Conservation (phyloP, 305 asterid genomes). For the Fraxinus angustifolia region DNA sequence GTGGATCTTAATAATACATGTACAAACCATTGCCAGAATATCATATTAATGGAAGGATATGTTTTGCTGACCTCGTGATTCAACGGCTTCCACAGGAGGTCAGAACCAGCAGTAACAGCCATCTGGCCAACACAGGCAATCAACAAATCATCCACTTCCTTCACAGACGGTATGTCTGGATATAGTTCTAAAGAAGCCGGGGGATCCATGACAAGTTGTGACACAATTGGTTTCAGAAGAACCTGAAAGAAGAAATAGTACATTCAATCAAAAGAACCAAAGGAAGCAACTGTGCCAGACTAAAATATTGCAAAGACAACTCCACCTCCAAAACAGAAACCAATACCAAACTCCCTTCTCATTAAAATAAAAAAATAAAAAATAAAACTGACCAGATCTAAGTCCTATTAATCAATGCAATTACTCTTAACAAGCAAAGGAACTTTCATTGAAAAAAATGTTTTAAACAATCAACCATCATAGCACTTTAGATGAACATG, state of each 20-base stretch:
- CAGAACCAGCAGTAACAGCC: conserved; percentile 92
- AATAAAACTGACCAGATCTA: not conserved
- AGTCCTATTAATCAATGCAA: not conserved
- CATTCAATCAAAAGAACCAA: not conserved
- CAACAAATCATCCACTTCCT: conserved; percentile 67
- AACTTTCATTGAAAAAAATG: not conserved
- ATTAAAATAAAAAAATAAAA: not conserved
- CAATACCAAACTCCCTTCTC: not conserved
- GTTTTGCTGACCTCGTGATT: conserved; percentile 69
- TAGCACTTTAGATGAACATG: not conserved
- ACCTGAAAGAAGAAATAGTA: conserved; percentile 42
- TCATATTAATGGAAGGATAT: not conserved
- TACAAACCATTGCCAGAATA: not conserved
- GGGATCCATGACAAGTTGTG: conserved; percentile 68
- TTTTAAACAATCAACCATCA: not conserved
- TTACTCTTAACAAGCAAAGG: not conserved
- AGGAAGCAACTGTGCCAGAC: not conserved
- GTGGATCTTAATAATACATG: not conserved
- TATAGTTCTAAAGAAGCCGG: conserved; percentile 46
- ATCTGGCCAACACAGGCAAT: conserved; percentile 76
- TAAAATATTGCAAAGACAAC: not conserved
- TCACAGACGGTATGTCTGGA: conserved; percentile 53
- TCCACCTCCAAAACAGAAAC: not conserved
- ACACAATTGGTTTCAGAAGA: conserved; percentile 74
- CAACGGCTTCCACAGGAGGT: conserved; percentile 87